phyloP scores from a whole-genome alignment of 1,139 yeast genomes.

The Hyphopichia pseudoburtonii region DNA sequence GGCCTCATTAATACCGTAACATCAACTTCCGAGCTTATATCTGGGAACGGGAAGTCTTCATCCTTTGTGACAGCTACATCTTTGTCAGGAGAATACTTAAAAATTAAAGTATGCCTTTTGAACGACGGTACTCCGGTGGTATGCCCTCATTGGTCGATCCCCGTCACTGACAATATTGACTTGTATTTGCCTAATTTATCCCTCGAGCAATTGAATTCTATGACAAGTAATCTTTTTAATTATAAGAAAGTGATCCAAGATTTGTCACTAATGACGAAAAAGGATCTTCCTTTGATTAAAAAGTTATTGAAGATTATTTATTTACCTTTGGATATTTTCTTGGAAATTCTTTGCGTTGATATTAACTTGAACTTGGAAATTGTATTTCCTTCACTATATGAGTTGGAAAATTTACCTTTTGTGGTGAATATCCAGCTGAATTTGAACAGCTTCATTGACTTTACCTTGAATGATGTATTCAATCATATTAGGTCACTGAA shows the following conservation, averaged over 20 bases:
- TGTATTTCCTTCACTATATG: slow-evolving; percentile 75
- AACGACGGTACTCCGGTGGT: slow-evolving; percentile 87
- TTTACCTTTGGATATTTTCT: slow-evolving; percentile 63
- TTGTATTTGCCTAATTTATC: slow-evolving; percentile 49
- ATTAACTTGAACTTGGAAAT: slow-evolving; percentile 78
- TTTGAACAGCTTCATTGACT: slow-evolving; percentile 75
- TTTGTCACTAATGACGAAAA: slow-evolving; percentile 35
- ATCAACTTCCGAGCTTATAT: slow-evolving; percentile 18
- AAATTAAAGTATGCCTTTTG: slow-evolving; percentile 68
- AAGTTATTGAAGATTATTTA: slow-evolving; percentile 44
- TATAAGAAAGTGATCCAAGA: slow-evolving; percentile 44
- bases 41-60: slow-evolving; percentile 30
- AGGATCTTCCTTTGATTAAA: slow-evolving; percentile 38
- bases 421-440: slow-evolving; percentile 48
- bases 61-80: slow-evolving; percentile 93
- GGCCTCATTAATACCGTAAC: slow-evolving; percentile 13
- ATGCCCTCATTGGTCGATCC: slow-evolving; percentile 68
- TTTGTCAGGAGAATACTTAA: slow-evolving; percentile 74
- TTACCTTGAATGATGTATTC: slow-evolving; percentile 69
- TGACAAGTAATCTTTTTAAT: slow-evolving; percentile 44
- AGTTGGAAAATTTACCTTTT: slow-evolving; percentile 54
- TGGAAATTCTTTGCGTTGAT: slow-evolving; percentile 53
- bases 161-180: slow-evolving; percentile 57
- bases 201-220: slow-evolving; percentile 40
- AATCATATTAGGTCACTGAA: slow-evolving; percentile 67